A percentile compares a stretch with the other conserved stretches of the same genome.
phyloP scores from a whole-genome alignment of 2,329 filamentous ascomycete genomes.

The Penicillium glabrum region DNA sequence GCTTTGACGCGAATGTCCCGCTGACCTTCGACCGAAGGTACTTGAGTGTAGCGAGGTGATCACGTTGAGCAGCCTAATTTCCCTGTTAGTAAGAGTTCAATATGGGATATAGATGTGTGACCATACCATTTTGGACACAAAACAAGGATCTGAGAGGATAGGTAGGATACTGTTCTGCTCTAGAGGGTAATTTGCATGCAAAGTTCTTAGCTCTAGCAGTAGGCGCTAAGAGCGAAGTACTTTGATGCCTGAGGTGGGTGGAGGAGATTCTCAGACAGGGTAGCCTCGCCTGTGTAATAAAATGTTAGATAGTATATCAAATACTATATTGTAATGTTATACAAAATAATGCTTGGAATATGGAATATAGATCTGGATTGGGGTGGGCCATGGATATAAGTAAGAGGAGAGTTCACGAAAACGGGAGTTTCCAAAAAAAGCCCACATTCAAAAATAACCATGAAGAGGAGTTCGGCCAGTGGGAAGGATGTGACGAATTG shows the following conservation, averaged over 20 bases:
- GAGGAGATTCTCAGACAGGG: not conserved
- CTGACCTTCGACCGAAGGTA: not conserved
- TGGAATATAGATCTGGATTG: not conserved
- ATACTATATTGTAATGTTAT: not conserved
- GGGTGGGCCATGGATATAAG: not conserved
- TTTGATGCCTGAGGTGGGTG: not conserved
- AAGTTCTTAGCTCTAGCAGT: not conserved
- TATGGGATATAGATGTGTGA: no score
- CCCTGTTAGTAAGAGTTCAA: no score
- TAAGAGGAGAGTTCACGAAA: not conserved
- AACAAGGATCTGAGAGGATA: no score
- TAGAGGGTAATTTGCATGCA: not conserved
- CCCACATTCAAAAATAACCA: not conserved
- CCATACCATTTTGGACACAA: not conserved
- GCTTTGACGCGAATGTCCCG: not conserved
- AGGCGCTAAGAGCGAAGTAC: not conserved
- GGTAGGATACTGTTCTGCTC: not conserved
- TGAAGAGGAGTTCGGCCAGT: not conserved
- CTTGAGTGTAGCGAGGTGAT: not conserved
- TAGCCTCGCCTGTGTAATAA: no score
- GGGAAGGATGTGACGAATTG: not conserved
- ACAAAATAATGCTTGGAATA: not conserved
- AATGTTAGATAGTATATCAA: no score
- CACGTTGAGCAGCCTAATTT: not conserved
- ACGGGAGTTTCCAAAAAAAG: not conserved